Base-by-base conservation (phyloP, 1,284 basidiomycete genomes). In the Neonothopanus nambi region DNA sequence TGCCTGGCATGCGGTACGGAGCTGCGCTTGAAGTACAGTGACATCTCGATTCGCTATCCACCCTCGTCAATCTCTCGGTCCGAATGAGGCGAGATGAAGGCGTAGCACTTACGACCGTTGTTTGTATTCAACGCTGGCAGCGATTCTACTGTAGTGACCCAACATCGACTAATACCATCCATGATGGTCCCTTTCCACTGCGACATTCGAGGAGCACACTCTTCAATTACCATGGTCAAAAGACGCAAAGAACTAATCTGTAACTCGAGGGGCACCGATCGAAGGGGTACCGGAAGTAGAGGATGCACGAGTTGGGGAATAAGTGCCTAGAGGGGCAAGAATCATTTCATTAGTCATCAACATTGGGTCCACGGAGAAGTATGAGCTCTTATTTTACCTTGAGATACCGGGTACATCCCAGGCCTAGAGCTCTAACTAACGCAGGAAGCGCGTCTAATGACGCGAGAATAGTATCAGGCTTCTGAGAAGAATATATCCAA, bases 131-230 rank as follows among this genome's bases (percentile, higher is more conserved):
- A n/a, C n/a, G n/a, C 57, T 55, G 61, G 61, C 49, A 30, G 36
- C 6, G 30, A 50, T 33, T 79, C 76, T 47, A 64, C 56, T 42
- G 77, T 60, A 8, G 65, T 65, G 28, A 87, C 80, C 87, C 89
- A 91, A 59, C 83, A 85, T 55, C 79, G 77, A 23, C 75, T 80
- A 39, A 88, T 65, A 3, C 73, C 83, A 63, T 85, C 81, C 36
- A 89, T 58, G 45, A 91, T 82, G 0, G 75, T 77, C 13, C 77
- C 78, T 54, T 80, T 84, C 89, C 87, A 90, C 20, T 71, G 67
- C 23, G 69, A 60, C 41, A 90, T 82, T 47, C 86, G 75, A 11
- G 78, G 76, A 4, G 71, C 61, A 61, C 87, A 88, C 30, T 71
- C 76, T 23, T 70, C 65, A 12, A 89, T 74, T 23, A 90, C 67